These are phyloP conservation scores for Alisma plantagoaquatica DNA, from an alignment of 106 monocot genomes.

Conservation along the genomic window DNA sequence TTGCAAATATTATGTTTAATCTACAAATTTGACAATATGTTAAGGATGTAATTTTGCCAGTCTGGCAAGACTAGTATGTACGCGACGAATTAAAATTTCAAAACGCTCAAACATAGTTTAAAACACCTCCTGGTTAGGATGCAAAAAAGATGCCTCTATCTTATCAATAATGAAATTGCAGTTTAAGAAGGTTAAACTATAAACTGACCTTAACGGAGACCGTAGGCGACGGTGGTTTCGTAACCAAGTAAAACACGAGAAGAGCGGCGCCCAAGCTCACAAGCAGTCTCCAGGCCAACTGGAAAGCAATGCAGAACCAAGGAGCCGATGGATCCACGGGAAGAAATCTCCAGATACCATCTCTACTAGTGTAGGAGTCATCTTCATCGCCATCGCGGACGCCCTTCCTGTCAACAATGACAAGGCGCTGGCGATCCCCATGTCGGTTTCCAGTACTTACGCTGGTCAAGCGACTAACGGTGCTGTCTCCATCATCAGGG, in stretches of 20 bases:
- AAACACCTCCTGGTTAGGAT: too few species aligned
- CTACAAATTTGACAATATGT: too few species aligned
- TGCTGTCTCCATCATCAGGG: too few species aligned
- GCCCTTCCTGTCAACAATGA: neutral
- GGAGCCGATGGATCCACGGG: constrained; percentile 37
- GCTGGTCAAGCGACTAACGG: constrained; percentile 34
- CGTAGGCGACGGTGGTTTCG: constrained; percentile 42
- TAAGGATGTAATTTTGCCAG: too few species aligned
- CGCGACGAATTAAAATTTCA: too few species aligned
- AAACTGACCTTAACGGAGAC: constrained; percentile 42
- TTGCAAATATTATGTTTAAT: too few species aligned
- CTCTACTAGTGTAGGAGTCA: neutral
- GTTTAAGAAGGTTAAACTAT: too few species aligned
- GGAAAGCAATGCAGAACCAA: constrained; percentile 32
- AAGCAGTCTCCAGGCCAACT: constrained; percentile 53
- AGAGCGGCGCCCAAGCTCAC: constrained; percentile 40
- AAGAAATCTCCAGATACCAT: constrained; percentile 36
- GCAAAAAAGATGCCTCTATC: too few species aligned
- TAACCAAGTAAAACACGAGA: constrained; percentile 66
- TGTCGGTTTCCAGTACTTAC: constrained; percentile 21
- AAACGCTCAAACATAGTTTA: too few species aligned
- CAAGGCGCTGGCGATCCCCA: neutral
- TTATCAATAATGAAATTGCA: too few species aligned
- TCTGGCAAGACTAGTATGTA: too few species aligned
- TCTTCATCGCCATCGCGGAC: constrained; percentile 5